phyloP scores from a whole-genome alignment of 495 filamentous ascomycete genomes.

The Daldinia vernicosa region DNA sequence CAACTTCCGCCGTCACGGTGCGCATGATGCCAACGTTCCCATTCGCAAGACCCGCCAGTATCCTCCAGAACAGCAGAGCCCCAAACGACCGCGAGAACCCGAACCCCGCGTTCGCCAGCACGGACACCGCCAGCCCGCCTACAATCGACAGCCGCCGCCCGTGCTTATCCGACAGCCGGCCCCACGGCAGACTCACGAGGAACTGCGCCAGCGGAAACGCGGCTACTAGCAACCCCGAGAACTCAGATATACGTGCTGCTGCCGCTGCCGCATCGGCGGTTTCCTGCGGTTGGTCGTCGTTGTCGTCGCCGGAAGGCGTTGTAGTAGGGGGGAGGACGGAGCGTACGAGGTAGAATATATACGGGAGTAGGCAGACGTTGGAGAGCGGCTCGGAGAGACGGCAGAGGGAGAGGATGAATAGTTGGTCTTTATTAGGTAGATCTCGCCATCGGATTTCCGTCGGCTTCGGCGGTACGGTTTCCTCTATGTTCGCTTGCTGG shows the following conservation, averaged over 20 bases:
- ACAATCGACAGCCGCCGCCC: constrained; percentile 81
- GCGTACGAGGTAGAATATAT: constrained; percentile 66
- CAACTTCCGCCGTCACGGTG: constrained; percentile 79
- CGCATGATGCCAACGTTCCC: constrained; percentile 84
- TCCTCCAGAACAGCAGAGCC: constrained; percentile 71
- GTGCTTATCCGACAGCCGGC: constrained; percentile 69
- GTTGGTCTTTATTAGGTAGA: constrained; percentile 61
- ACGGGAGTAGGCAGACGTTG: constrained; percentile 60
- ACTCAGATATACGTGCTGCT: constrained; percentile 49
- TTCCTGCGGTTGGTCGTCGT: constrained; percentile 26
- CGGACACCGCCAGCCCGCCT: constrained; percentile 72
- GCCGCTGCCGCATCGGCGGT: constrained; percentile 42
- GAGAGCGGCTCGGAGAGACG: constrained; percentile 62
- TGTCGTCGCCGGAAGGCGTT: constrained; percentile 13
- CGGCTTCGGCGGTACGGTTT: background rate
- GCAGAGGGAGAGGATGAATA: constrained; percentile 61
- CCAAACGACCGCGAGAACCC: constrained; percentile 77
- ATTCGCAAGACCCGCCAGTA: constrained; percentile 74
- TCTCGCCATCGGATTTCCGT: constrained; percentile 47
- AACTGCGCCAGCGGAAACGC: constrained; percentile 79
- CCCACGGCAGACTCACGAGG: constrained; percentile 79
- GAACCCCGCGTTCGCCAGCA: constrained; percentile 74
- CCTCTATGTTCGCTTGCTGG: background rate
- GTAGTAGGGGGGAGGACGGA: constrained; percentile 49
- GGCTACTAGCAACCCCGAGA: constrained; percentile 75